Evolutionary conservation across 345 rosid species (phyloP), one percentile per base, ranked within the genome.

Genomic region (Aquilaria yunnanensis): DNA sequence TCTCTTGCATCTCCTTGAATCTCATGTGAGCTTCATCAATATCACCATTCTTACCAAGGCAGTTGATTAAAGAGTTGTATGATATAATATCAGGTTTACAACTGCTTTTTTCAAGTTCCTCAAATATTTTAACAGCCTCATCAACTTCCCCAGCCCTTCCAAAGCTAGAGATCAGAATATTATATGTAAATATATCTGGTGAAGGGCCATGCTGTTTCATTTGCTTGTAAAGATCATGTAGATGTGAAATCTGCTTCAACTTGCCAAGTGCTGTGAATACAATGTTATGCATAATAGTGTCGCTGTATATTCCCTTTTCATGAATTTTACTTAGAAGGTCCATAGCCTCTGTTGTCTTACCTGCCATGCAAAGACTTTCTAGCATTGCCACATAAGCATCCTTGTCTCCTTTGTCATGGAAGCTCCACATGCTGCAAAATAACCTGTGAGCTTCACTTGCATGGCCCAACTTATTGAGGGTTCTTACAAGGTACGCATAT

Each of bases 21-120:
- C 80, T 83, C 66, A 93, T 83, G 77, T 93, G 98, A 51, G 97
- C 98, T 86, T 82, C 98, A 75, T 90, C 97, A 23, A 93, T 79
- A 74, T 86, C 82, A 67, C 98, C 97, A 33, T 86, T 90, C 76
- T 93, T 93, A 16, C 98, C 98, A 47, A 93, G 84, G 70, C 89
- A 90, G 59, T 93, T 93, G 53, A 90, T 90, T 81, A 90, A 64
- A 54, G 98, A 81, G 70, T 93, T 93, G 67, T 93, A 90, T 0
- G 98, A 93, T 65, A 90, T 67, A 64, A 79, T 76, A 75, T 93
- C 94, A 1, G 98, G 92, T 63, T 72, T 75, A 59, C 76, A 90
- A 51, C 81, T 75, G 23, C 94, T 79, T 54, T 59, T 80, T 73
- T 88, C 96, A 31, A 90, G 97, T 77, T 90, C 96, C 72, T 90